These are phyloP conservation scores for Pseudogymnoascus sp. DNA, from an alignment of 2,329 filamentous ascomycete genomes.

Conservation along the genomic window DNA sequence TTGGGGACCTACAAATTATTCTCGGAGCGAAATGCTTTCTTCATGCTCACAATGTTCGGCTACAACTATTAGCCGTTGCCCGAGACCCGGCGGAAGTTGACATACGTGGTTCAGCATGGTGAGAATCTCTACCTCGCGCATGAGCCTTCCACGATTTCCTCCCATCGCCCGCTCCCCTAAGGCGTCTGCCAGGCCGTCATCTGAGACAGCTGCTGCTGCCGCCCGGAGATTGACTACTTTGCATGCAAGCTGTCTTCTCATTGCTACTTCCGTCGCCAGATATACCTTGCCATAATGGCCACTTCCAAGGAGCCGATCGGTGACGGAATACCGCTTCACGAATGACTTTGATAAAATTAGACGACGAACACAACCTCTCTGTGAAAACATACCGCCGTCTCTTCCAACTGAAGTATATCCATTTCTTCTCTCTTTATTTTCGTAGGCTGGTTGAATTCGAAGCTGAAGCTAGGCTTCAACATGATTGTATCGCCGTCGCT, in stretches of 20 bases:
- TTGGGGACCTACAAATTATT: conserved; percentile 36
- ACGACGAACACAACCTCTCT: neutral
- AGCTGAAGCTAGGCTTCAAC: conserved; percentile 31
- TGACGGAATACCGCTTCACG: conserved; percentile 39
- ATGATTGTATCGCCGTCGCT: conserved; percentile 42
- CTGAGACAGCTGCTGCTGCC: neutral
- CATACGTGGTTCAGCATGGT: conserved; percentile 47
- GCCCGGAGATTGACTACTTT: conserved; percentile 51
- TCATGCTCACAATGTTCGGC: conserved; percentile 48
- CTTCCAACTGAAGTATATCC: conserved; percentile 26
- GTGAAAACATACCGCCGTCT: conserved; percentile 28
- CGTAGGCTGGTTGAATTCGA: conserved; percentile 28
- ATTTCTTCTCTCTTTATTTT: conserved; percentile 12
- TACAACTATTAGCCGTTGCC: conserved; percentile 21
- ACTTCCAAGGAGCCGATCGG: conserved; percentile 41
- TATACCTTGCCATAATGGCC: conserved; percentile 48
- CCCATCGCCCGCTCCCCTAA: neutral
- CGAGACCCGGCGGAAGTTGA: neutral
- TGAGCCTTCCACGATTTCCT: conserved; percentile 29
- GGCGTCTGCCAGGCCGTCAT: neutral
- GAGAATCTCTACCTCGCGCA: conserved; percentile 46
- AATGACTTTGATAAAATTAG: conserved; percentile 34
- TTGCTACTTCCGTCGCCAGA: conserved; percentile 43
- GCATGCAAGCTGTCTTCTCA: conserved; percentile 56
- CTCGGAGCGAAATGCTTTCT: conserved; percentile 42